Conservation (phyloP, 2,329 filamentous ascomycete species). For the Parafenestella ontariensis region DNA sequence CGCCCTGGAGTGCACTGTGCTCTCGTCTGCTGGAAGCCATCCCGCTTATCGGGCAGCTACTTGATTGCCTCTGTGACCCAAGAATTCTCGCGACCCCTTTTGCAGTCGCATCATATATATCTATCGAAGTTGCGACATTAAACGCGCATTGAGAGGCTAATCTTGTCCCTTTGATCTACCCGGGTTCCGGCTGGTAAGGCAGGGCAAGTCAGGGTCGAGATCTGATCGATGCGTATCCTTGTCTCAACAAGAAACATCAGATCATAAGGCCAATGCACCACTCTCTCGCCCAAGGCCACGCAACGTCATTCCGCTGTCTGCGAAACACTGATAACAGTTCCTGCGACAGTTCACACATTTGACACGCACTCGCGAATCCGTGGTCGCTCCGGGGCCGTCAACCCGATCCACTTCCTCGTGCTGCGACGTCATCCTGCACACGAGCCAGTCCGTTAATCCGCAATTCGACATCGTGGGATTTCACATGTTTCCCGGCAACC, state of each 20-base stretch:
- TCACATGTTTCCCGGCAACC: constrained; percentile 36
- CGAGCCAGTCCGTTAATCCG: constrained; percentile 15
- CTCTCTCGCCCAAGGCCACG: constrained; percentile 7
- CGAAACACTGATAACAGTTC: not conserved
- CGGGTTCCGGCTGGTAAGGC: constrained; percentile 17
- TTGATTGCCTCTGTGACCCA: constrained; percentile 1
- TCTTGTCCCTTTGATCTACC: constrained; percentile 15
- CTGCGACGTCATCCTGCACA: constrained; percentile 39
- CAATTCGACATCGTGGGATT: constrained; percentile 25
- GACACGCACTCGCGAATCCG: constrained; percentile 6
- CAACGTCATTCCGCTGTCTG: constrained; percentile 11
- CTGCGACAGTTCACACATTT: not conserved
- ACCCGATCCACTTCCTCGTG: constrained; percentile 15
- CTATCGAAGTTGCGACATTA: constrained; percentile 14
- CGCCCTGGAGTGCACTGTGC: constrained; percentile 13
- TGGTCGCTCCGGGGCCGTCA: constrained; percentile 12
- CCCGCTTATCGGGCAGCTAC: constrained; percentile 15
- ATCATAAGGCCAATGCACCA: constrained; percentile 13
- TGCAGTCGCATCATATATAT: constrained; percentile 10
- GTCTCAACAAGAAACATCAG: constrained; percentile 40
- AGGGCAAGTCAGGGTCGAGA: constrained; percentile 28
- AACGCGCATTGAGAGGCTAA: constrained; percentile 23
- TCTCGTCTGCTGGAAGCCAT: constrained; percentile 4
- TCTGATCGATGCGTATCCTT: constrained; percentile 34
- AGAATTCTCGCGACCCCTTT: constrained; percentile 12